Conservation (phyloP, 202 grass and related monocot genomes). For the Digitaria exilis region DNA sequence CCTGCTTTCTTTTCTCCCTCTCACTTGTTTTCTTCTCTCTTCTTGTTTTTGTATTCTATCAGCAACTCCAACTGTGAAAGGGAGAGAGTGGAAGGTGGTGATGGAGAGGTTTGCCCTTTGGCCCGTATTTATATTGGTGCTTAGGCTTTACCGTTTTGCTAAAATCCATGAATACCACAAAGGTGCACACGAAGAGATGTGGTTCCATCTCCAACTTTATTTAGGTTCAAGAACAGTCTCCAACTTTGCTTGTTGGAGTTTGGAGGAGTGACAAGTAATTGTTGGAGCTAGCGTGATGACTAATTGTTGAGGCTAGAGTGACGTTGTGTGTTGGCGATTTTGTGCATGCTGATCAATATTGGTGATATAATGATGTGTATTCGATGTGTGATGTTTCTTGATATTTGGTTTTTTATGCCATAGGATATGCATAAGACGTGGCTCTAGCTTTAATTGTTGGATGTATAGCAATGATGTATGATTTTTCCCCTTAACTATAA, state of each 20-base stretch:
- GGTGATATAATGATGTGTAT: background rate
- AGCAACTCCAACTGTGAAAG: constrained; percentile 19
- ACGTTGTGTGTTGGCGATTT: accelerated
- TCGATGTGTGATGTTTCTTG: background rate
- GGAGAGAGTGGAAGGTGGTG: background rate
- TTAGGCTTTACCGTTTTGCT: constrained; percentile 14
- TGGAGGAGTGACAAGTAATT: background rate
- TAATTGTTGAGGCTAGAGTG: background rate
- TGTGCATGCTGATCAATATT: background rate
- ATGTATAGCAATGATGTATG: background rate
- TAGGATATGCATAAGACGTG: background rate
- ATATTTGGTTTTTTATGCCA: background rate
- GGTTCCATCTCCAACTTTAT: background rate
- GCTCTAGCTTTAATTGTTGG: background rate
- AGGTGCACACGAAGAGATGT: background rate
- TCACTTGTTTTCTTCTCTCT: background rate
- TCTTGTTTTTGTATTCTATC: constrained; percentile 28
- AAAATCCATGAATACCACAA: background rate
- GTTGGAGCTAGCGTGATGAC: background rate
- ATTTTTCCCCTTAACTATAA: background rate
- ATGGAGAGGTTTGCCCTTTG: constrained; percentile 9
- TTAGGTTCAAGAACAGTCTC: background rate
- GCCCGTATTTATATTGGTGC: constrained; percentile 19
- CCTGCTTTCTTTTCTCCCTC: background rate
- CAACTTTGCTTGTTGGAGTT: background rate